Base-by-base conservation (phyloP, 805 yeast species). In the Saturnispora kantuleensis region DNA sequence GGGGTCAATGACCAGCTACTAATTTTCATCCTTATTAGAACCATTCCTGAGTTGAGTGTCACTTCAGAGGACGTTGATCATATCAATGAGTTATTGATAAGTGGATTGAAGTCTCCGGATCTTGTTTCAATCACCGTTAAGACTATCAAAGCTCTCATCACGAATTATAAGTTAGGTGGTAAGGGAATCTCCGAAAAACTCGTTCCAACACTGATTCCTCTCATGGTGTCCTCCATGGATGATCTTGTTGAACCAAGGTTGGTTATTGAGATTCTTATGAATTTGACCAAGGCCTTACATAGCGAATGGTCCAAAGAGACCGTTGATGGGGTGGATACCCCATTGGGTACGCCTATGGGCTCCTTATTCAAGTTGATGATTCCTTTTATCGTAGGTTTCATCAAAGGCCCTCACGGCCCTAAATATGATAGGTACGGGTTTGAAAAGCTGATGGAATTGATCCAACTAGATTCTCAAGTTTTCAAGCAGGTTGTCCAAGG, bases 111-210 rank as follows among this genome's bases (percentile, higher is more conserved):
- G 26, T 21, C 26, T 21, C 26, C 26, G 8, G 26, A 6, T 21
- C 52, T 68, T 8, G 51, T 53, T 34, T 58, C 67, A 0, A 63
- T 76, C 9, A 66, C 75, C 0, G 65, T 79, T 10, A 88, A 81
- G 50, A 80, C 93, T 12, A 66, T 82, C 41, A 80, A 72, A 52
- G 68, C 80, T 0, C 63, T 85, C 36, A 66, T 82, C 35, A 56
- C 62, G 8, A 45, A 58, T 3, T 58, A 55, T 6, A 51, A 52
- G 26, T 21, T 0, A 46, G 4, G 58, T 38, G 64, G 71, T 7
- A 60, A 65, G 4, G 45, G 52, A 4, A 57, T 74, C 1, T 62
- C 79, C 33, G 68, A 69, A 45, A 62, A 61, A 12, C 56, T 77
- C 28, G 59, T 83, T 3, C 73, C 78, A 8, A 62, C 63, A 31